phyloP scores from a whole-genome alignment of 1,284 basidiomycete genomes.

The Coniophora puteana region DNA sequence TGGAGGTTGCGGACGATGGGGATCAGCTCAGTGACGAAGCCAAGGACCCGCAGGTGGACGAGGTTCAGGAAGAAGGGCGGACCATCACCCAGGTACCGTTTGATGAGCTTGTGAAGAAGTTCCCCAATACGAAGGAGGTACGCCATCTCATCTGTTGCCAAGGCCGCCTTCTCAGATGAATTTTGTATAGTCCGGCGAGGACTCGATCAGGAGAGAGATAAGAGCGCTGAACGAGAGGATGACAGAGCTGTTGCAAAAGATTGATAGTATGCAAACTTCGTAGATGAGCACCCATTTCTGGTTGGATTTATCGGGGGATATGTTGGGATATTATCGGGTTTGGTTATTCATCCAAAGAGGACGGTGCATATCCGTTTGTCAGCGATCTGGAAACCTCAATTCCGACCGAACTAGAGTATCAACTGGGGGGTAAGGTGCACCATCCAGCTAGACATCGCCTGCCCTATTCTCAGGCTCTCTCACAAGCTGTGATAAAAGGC shows the following conservation, averaged over 20 bases:
- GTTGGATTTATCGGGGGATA: too few relatives aligned
- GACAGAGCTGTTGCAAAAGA: constrained; percentile 47
- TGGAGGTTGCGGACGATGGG: constrained; percentile 61
- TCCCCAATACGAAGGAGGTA: constrained; percentile 77
- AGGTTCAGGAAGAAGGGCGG: constrained; percentile 52
- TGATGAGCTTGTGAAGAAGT: constrained; percentile 66
- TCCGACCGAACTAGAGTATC: too few relatives aligned
- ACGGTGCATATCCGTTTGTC: too few relatives aligned
- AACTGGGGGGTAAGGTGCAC: too few relatives aligned
- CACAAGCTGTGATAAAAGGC: constrained; percentile 45
- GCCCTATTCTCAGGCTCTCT: constrained; percentile 32
- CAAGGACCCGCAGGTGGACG: constrained; percentile 61
- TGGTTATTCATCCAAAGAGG: too few relatives aligned
- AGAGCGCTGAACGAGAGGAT: constrained; percentile 54
- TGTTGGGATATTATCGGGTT: too few relatives aligned
- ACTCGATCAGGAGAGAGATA: constrained; percentile 66
- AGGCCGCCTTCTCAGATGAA: constrained; percentile 9
- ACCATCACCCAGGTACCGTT: constrained; percentile 77
- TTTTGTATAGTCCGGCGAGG: constrained; percentile 60
- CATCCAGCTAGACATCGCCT: too few relatives aligned
- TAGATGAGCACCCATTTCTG: too few relatives aligned
- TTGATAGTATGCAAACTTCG: constrained; percentile 32
- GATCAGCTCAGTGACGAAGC: constrained; percentile 54
- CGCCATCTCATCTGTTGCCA: constrained; percentile 20
- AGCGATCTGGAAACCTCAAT: too few relatives aligned